Base-by-base conservation (phyloP, 805 yeast species). In the Wickerhamomyces alni region DNA sequence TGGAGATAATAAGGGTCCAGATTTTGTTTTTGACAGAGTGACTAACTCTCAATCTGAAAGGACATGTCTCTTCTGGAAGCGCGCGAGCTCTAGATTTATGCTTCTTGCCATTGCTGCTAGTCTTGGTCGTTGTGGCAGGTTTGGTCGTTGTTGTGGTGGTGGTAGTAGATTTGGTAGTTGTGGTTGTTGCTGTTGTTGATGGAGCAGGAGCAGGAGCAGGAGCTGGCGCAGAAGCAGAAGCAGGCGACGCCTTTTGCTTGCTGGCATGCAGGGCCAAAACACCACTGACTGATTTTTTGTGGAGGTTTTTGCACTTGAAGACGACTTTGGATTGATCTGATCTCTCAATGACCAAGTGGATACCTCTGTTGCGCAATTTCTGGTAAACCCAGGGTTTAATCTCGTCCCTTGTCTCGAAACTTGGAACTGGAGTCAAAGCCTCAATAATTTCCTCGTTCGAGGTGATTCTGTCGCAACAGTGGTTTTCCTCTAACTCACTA, bases 231-330 rank as follows among this genome's bases (percentile, higher is more conserved):
- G n/a, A n/a, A n/a, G n/a, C n/a, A n/a, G n/a, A n/a, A n/a, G n/a
- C n/a, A n/a, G n/a, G n/a, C n/a, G n/a, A n/a, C n/a, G n/a, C n/a
- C n/a, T n/a, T n/a, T n/a, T n/a, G n/a, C n/a, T n/a, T n/a, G n/a
- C n/a, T n/a, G n/a, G n/a, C n/a, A n/a, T n/a, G n/a, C 9, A 21
- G 9, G 9, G 9, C 24, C 9, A 17, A 17, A 13, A 8, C 22
- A 10, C 18, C 8, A 18, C 9, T 17, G 21, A 30, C 33, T 5
- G 52, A 31, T 39, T 49, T 54, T 45, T 54, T 52, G 39, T 51
- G 54, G n/a, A 54, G 30, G 35, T 46, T 54, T 45, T 58, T 58
- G 42, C 63, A 59, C 38, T 59, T 57, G 50, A 60, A 59, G 9
- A 60, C 60, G 16, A 58, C 55, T 39, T 59, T 58, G 15, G 58